phyloP scores from a whole-genome alignment of 1,139 yeast species.

The Yamadazyma dendronema region DNA sequence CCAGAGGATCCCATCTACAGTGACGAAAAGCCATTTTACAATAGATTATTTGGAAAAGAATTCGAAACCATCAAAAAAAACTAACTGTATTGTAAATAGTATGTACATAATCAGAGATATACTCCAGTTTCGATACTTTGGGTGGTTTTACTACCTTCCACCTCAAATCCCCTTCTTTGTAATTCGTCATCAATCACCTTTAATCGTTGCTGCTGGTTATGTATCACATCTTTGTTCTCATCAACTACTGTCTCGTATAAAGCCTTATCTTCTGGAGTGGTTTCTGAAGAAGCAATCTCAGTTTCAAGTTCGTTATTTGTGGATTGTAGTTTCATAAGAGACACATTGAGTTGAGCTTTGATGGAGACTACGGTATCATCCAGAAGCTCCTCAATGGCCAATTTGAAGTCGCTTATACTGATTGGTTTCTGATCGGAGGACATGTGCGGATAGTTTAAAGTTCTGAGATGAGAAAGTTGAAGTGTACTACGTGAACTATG shows the following conservation, averaged over 20 bases:
- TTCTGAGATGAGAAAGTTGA: too few species aligned
- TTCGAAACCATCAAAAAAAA: constrained; percentile 25
- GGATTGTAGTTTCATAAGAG: constrained; percentile 28
- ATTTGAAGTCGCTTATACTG: constrained; percentile 24
- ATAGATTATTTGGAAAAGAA: constrained; percentile 43
- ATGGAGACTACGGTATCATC: constrained; percentile 28
- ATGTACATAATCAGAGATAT: constrained; percentile 12
- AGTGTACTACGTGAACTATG: too few species aligned
- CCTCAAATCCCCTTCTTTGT: constrained; percentile 22
- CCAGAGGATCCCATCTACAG: constrained; percentile 57
- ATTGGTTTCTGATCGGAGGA: constrained; percentile 17
- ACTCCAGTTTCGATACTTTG: constrained; percentile 13
- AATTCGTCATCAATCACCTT: constrained; percentile 25
- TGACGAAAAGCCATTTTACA: constrained; percentile 44
- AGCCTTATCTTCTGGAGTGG: constrained; percentile 8
- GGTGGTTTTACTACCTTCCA: constrained; percentile 1
- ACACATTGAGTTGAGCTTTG: constrained; percentile 24
- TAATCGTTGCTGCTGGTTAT: constrained; percentile 26
- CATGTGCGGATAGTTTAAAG: too few species aligned
- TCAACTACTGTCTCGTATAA: constrained; percentile 30
- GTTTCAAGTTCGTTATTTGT: constrained; percentile 29
- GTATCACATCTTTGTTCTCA: constrained; percentile 34
- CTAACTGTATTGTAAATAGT: constrained; percentile 7
- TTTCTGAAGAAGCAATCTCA: constrained; percentile 20
- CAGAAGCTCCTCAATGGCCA: constrained; percentile 34